Base-by-base conservation (phyloP, 352 stramenopile species). In the Globisporangium uncinulatum region DNA sequence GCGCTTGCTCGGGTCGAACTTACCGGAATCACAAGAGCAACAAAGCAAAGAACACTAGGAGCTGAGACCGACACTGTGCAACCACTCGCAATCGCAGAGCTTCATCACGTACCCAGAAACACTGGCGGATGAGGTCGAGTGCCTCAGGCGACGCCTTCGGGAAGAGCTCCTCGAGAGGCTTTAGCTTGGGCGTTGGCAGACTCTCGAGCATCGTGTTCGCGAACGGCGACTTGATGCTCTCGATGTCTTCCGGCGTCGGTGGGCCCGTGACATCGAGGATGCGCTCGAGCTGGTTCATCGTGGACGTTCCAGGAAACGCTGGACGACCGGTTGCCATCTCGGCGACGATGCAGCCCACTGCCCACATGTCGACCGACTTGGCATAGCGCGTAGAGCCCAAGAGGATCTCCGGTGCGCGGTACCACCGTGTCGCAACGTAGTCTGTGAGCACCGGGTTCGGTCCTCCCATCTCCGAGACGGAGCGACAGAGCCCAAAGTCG, bases 401-500 rank as follows among this genome's bases (percentile, higher is more conserved):
- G 6, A 99, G 73, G 61, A 99, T 97, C 67, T 99, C 96, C 0
- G 96, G 96, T 41, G 92, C 88, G 47, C 96, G 83, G 59, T 98
- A 99, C 95, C 95, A 99, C 34, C 96, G 73, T 51, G 96, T 99
- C 15, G 84, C 94, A 13, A 98, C 92, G 67, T 99, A 99, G 70
- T 99, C 96, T 6, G 96, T 98, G 47, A 98, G 74, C 44, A 96
- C 85, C 0, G 85, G 83, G 21, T 87, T 87, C 47, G 85, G 76
- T 6, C 77, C 84, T 15, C 80, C 81, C 29, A 87, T 77, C 59
- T 97, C 89, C 0, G 88, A 86, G 11, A 98, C 83, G 8, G 79
- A 97, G 56, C 96, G 77, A 59, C 89, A 98, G 19, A 99, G 76
- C 0, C 96, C 96, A 69, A 99, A 99, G 66, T 99, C 96, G 63